Evolutionary conservation across 495 filamentous ascomycete genomes (phyloP).

Genomic region (Aspergillus egyptiacus): DNA sequence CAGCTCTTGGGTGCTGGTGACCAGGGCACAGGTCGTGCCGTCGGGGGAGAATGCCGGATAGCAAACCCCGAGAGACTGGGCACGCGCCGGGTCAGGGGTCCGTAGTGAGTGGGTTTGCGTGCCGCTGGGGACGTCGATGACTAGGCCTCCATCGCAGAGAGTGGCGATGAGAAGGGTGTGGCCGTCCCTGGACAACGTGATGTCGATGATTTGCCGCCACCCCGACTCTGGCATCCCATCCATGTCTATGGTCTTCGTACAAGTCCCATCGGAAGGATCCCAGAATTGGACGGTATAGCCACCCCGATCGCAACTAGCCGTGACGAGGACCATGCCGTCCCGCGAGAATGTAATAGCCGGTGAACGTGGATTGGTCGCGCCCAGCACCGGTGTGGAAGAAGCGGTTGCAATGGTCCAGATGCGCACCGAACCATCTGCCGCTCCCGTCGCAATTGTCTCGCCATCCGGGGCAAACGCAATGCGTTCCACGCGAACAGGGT

Average conservation of each 20-base stretch:
- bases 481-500: conserved; percentile 10
- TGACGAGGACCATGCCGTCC: too few species aligned
- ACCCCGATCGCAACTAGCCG: too few species aligned
- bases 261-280: too few species aligned
- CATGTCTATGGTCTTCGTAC: too few species aligned
- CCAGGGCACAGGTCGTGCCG: neutral
- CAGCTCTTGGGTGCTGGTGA: neutral
- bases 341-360: neutral
- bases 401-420: neutral
- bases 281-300: too few species aligned
- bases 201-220: too few species aligned
- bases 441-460: conserved; percentile 6
- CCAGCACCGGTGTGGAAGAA: neutral
- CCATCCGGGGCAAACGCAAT: conserved; percentile 22
- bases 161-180: too few species aligned
- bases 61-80: neutral
- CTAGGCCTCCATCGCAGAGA: too few species aligned
- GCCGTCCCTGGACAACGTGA: too few species aligned
- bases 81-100: neutral
- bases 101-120: neutral
- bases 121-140: neutral
- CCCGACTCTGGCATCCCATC: too few species aligned
- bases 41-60: neutral
- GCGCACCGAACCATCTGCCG: neutral
- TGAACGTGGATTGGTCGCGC: neutral